Evolutionary conservation across 2,329 filamentous ascomycete genomes (phyloP).

Genomic region (Trichoderma semiorbis): DNA sequence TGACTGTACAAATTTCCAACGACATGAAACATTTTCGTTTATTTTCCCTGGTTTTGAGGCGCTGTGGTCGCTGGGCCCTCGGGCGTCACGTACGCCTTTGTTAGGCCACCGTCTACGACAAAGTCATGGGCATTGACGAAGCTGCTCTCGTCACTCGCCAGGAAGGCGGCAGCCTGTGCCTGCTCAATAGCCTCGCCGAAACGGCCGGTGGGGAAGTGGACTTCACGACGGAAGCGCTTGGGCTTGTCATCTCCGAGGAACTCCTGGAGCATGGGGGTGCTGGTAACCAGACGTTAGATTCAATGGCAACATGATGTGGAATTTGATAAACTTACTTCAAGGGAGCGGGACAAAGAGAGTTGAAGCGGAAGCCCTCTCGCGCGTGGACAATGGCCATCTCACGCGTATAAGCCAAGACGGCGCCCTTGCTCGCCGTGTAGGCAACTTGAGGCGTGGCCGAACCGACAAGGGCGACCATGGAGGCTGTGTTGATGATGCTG

Average conservation of each 20-base stretch:
- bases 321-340: conserved; percentile 44
- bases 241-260: conserved; percentile 84
- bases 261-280: conserved; percentile 87
- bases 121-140: conserved; percentile 92
- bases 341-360: conserved; percentile 83
- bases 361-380: conserved; percentile 84
- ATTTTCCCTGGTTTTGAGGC: conserved; percentile 33
- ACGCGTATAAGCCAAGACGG: conserved; percentile 82
- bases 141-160: conserved; percentile 83
- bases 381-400: conserved; percentile 92
- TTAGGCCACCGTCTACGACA: conserved; percentile 94
- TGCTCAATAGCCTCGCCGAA: conserved; percentile 95
- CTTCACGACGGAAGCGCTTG: conserved; percentile 78
- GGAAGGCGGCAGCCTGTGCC: conserved; percentile 81
- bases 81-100: conserved; percentile 77
- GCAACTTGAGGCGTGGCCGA: conserved; percentile 85
- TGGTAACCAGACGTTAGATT: conserved; percentile 33
- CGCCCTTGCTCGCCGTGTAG: conserved; percentile 92
- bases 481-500: conserved; percentile 90
- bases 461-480: conserved; percentile 81
- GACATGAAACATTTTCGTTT: no score
- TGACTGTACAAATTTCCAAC: no score
- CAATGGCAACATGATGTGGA: no score
- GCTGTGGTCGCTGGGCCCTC: conserved; percentile 54
- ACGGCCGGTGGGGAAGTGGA: conserved; percentile 83